Conservation (phyloP, 441 rosid species). For the Viola pubescens region DNA sequence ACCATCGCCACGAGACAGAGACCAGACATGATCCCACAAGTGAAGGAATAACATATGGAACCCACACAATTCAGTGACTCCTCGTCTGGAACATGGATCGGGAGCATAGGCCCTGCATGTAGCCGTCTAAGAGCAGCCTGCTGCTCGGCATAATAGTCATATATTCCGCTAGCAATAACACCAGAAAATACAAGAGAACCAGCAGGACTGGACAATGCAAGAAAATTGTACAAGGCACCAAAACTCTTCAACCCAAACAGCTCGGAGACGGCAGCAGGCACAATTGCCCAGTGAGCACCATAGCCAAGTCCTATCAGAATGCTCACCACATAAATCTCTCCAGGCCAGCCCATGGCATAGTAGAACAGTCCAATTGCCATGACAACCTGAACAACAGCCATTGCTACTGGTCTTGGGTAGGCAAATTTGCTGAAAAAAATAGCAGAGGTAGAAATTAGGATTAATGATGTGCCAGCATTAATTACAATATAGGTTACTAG, state of each 20-base stretch:
- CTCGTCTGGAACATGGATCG: conserved; percentile 21
- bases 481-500: too few relatives aligned
- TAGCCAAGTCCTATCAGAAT: conserved; percentile 73
- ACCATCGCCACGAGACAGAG: conserved; percentile 52
- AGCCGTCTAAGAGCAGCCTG: conserved; percentile 39
- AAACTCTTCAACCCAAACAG: conserved; percentile 83
- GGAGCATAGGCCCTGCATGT: conserved; percentile 11
- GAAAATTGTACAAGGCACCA: conserved; percentile 79
- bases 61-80: conserved; percentile 63
- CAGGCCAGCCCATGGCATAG: conserved; percentile 77
- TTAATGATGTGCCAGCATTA: neutral
- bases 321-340: conserved; percentile 68
- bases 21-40: conserved; percentile 74
- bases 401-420: conserved; percentile 71
- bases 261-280: conserved; percentile 85
- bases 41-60: conserved; percentile 61
- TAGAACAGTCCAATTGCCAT: conserved; percentile 83
- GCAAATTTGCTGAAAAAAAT: conserved; percentile 48
- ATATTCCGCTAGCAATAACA: conserved; percentile 64
- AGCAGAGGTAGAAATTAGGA: conserved; percentile 10
- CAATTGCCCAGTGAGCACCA: conserved; percentile 87
- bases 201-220: conserved; percentile 66
- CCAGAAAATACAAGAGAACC: conserved; percentile 86
- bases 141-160: conserved; percentile 68
- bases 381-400: conserved; percentile 63